Percentiles rank a stretch among this genome's conserved stretches.
phyloP scores from a whole-genome alignment of 2,329 filamentous ascomycete species.

The Cyphellophora attinorum region DNA sequence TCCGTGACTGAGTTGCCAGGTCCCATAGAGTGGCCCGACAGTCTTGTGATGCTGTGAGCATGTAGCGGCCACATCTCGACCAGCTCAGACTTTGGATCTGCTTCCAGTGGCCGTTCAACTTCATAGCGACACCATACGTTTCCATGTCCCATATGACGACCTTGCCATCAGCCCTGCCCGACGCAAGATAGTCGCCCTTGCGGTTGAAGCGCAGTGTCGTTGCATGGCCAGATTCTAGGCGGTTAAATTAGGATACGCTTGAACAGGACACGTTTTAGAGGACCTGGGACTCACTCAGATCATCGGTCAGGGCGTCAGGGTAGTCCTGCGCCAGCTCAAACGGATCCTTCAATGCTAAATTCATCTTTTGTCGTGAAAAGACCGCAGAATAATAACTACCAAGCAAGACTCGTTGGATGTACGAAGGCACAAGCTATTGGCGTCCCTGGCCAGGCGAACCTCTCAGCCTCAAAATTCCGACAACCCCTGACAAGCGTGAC shows the following conservation, averaged over 20 bases:
- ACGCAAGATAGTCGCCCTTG: constrained; percentile 87
- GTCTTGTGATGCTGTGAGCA: constrained; percentile 87
- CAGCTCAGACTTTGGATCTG: constrained; percentile 82
- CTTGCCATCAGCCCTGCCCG: constrained; percentile 83
- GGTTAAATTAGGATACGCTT: constrained; percentile 2
- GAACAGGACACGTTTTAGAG: background rate
- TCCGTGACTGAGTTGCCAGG: constrained; percentile 59
- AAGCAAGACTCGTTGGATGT: too few relatives aligned
- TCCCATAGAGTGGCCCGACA: constrained; percentile 98
- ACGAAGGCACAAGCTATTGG: too few relatives aligned
- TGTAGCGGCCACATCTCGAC: constrained; percentile 83
- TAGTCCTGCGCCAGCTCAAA: constrained; percentile 71
- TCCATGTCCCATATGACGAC: constrained; percentile 91
- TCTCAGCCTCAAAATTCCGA: too few relatives aligned
- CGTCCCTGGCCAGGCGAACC: too few relatives aligned
- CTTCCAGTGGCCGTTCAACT: constrained; percentile 83
- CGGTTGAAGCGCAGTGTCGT: constrained; percentile 78
- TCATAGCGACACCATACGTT: constrained; percentile 91
- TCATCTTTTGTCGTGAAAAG: constrained; percentile 55
- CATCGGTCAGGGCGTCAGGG: constrained; percentile 79
- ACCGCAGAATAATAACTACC: too few relatives aligned
- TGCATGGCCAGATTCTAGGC: constrained; percentile 50
- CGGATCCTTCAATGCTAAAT: constrained; percentile 62
- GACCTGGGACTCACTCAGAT: constrained; percentile 52
- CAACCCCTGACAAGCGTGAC: too few relatives aligned